Base-by-base conservation (phyloP, 176 grass and related monocot species). In the Triticum dicoccoides region DNA sequence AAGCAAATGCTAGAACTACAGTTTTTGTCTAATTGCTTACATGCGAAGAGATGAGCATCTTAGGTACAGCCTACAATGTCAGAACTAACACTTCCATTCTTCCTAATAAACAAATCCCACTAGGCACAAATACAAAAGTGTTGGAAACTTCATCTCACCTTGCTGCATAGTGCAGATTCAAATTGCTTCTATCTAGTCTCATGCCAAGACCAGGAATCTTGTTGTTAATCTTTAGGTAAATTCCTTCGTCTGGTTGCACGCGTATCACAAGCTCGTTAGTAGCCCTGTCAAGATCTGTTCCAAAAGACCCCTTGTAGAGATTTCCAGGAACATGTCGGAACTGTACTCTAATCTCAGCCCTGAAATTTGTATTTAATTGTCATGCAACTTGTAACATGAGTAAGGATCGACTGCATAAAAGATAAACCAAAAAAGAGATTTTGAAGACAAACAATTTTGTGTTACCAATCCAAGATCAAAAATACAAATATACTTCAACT, bases 221-320 rank as follows among this genome's bases (percentile, higher is more conserved):
- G 86, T 95, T 98, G 78, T 98, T 98, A 83, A 98, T 98, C 80
- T 98, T 98, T 33, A 98, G 83, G 73, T 98, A 98, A 47, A 98
- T 95, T 61, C 89, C 91, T 80, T 98, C 96, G 86, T 98, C 93
- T 2, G 93, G 96, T 88, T 98, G 96, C 6, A 98, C 96, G 8
- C 96, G 91, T 77, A 98, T 98, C 35, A 98, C 96, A 45, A 98
- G 93, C 78, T 98, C 96, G 87, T 98, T 98, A 58, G 93, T 93
- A 47, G 96, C 89, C 75, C 78, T 92, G 56, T 98, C 96, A 77
- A 98, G 88, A 89, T 98, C 89, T 15, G 96, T 93, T 32, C 96
- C 93, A 45, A 98, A 98, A 81, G 85, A 88, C 38, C 91, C 84
- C 80, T 95, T 98, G 67, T 98, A 98, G 7, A 98, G 83, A 77